A percentile compares a stretch with the other conserved stretches of the same genome.
Conservation (phyloP, 2,329 filamentous ascomycete species). For the Cytospora leucostoma region DNA sequence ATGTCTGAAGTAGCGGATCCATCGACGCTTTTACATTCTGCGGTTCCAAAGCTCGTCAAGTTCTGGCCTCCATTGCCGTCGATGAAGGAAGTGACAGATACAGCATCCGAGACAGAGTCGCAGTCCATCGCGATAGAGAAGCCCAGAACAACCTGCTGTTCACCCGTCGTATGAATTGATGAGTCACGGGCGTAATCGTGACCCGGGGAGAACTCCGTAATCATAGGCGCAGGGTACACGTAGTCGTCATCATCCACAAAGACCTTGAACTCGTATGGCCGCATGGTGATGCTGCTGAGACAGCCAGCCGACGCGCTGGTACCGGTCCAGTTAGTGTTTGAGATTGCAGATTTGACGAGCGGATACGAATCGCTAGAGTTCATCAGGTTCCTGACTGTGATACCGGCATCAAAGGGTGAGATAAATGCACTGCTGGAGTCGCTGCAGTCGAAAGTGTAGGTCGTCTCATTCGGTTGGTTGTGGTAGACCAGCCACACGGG, state of each 20-base stretch:
- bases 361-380: constrained; percentile 41
- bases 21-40: constrained; percentile 15
- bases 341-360: constrained; percentile 48
- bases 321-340: constrained; percentile 25
- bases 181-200: constrained; percentile 57
- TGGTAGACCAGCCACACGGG: constrained; percentile 51
- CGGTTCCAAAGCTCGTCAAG: constrained; percentile 10
- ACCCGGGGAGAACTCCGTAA: constrained; percentile 60
- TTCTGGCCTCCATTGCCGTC: constrained; percentile 33
- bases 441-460: constrained; percentile 48
- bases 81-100: constrained; percentile 56
- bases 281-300: constrained; percentile 51
- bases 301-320: constrained; percentile 45
- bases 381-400: constrained; percentile 62
- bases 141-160: constrained; percentile 49
- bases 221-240: constrained; percentile 53
- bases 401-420: constrained; percentile 55
- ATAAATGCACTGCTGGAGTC: constrained; percentile 50
- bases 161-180: constrained; percentile 36
- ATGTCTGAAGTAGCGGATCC: constrained; percentile 37
- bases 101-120: constrained; percentile 47
- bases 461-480: constrained; percentile 50
- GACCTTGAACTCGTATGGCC: constrained; percentile 58
- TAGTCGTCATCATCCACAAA: constrained; percentile 57
- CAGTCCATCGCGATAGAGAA: constrained; percentile 64